Percentiles rank a stretch among this genome's conserved stretches.
Conservation (phyloP, 2,329 filamentous ascomycete genomes). For the Cladosporium cucumerinum region DNA sequence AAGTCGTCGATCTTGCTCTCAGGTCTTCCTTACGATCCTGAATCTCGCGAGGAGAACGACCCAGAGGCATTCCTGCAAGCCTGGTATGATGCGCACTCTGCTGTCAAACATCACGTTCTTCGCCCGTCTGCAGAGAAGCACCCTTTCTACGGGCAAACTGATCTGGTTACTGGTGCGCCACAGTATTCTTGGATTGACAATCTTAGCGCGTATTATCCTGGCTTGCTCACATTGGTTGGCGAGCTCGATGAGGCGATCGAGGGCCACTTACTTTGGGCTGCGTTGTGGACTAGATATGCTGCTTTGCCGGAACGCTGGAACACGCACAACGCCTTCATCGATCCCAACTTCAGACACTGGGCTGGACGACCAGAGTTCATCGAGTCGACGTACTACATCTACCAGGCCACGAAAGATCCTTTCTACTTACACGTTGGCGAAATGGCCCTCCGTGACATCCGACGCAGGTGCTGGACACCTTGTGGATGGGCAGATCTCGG, state of each 20-base stretch:
- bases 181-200: slow-evolving; percentile 95
- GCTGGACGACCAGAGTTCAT: slow-evolving; percentile 93
- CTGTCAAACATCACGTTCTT: slow-evolving; percentile 89
- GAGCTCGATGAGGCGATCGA: slow-evolving; percentile 88
- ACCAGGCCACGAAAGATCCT: slow-evolving; percentile 85
- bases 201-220: slow-evolving; percentile 90
- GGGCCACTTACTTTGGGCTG: slow-evolving; percentile 85
- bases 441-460: slow-evolving; percentile 88
- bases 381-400: slow-evolving; percentile 95
- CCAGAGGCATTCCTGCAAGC: slow-evolving; percentile 74
- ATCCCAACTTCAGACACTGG: slow-evolving; percentile 90
- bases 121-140: slow-evolving; percentile 69
- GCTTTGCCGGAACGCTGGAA: slow-evolving; percentile 87
- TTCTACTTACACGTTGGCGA: slow-evolving; percentile 97
- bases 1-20: slow-evolving; percentile 92
- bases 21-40: slow-evolving; percentile 50
- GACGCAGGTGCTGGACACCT: slow-evolving; percentile 78
- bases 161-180: slow-evolving; percentile 81
- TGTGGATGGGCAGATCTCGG: slow-evolving; percentile 89
- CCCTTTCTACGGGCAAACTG: slow-evolving; percentile 89
- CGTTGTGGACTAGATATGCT: slow-evolving; percentile 92
- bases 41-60: slow-evolving; percentile 60
- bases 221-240: slow-evolving; percentile 78
- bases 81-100: slow-evolving; percentile 81
- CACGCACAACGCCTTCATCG: slow-evolving; percentile 67